Percentiles rank a stretch among this genome's conserved stretches.
phyloP scores from a whole-genome alignment of 768 basidiomycete species.

The Rossbeevera mucosa region DNA sequence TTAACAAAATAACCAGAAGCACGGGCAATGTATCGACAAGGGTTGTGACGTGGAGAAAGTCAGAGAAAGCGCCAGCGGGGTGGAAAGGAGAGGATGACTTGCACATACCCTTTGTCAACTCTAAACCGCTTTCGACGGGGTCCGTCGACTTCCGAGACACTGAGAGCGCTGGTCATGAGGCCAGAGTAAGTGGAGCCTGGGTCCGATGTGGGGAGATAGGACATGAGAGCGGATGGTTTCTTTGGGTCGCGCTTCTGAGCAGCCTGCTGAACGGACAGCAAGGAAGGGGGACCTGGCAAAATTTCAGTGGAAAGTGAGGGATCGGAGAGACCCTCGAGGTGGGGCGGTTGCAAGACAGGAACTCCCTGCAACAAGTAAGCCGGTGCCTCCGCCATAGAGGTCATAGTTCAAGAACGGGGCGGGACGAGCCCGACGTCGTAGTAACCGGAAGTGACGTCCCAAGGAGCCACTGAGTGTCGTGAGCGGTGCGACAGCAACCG shows the following conservation, averaged over 20 bases:
- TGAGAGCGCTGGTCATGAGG: conserved; percentile 61
- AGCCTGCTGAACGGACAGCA: conserved; percentile 65
- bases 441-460: conserved; percentile 16
- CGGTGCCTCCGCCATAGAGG: conserved; percentile 65
- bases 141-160: conserved; percentile 54
- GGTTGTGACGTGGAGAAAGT: conserved; percentile 21
- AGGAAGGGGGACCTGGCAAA: conserved; percentile 80
- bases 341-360: conserved; percentile 68
- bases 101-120: conserved; percentile 66
- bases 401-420: conserved; percentile 45
- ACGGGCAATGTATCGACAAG: conserved; percentile 22
- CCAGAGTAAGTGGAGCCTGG: conserved; percentile 87
- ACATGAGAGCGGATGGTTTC: conserved; percentile 64
- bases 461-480: conserved; percentile 19
- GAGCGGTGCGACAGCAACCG: conserved; percentile 15
- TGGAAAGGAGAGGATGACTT: conserved; percentile 25
- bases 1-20: conserved; percentile 10
- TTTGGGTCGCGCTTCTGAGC: conserved; percentile 75
- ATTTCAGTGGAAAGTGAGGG: conserved; percentile 82
- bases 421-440: conserved; percentile 17
- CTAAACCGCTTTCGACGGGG: conserved; percentile 69
- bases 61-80: conserved; percentile 19
- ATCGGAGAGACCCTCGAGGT: conserved; percentile 70
- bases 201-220: conserved; percentile 80
- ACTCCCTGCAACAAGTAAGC: conserved; percentile 71